Conservation (phyloP, 176 grass and related monocot species). For the Bothriochloa decipiens region DNA sequence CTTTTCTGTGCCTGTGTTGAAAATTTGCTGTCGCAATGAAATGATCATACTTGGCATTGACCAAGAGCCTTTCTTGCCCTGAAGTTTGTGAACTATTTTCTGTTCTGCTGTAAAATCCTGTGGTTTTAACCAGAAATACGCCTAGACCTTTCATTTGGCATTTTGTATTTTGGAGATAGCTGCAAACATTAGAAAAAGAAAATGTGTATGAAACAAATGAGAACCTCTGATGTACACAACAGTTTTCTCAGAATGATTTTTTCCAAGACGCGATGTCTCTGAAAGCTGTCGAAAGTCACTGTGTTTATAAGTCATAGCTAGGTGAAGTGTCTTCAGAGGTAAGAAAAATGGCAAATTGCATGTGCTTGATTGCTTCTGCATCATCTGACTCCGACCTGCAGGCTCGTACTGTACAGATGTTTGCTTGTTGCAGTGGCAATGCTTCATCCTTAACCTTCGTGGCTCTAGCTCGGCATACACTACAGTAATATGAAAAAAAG, state of each 20-base stretch:
- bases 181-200: neutral
- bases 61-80: neutral
- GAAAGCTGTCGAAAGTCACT: neutral
- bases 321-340: constrained; percentile 26
- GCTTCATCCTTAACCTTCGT: no score
- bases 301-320: neutral
- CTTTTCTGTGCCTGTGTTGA: neutral
- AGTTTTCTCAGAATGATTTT: neutral
- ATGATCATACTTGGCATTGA: neutral
- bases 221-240: neutral
- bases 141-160: neutral
- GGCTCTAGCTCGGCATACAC: no score
- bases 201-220: neutral
- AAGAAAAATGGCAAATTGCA: no score
- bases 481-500: no score
- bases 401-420: no score
- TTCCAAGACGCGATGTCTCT: neutral
- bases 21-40: neutral
- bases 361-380: no score
- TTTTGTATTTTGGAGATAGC: neutral
- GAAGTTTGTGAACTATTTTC: constrained; percentile 1
- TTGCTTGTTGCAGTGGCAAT: no score
- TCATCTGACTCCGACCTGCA: no score
- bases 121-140: neutral
- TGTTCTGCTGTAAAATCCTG: neutral